These are phyloP conservation scores for Phyllosticta paracitricarpa DNA, from an alignment of 2,329 filamentous ascomycete genomes.

Conservation along the genomic window DNA sequence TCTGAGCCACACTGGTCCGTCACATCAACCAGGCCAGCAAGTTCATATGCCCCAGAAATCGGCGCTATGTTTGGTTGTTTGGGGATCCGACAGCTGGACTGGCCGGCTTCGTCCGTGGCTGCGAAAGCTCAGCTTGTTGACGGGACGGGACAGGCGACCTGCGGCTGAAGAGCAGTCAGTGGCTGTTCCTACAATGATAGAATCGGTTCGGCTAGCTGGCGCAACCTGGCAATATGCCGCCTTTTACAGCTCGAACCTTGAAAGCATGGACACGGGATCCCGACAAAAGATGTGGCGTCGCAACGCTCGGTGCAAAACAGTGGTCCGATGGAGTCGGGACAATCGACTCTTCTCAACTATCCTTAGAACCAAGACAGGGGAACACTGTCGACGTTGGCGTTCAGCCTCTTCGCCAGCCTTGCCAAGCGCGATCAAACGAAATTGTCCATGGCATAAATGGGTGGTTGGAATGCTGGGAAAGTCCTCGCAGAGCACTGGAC, in stretches of 20 bases:
- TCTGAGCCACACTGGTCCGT: background rate
- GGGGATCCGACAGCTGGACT: background rate
- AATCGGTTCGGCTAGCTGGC: background rate
- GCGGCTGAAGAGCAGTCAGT: background rate
- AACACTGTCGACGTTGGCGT: background rate
- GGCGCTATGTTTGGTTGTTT: background rate
- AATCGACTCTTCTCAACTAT: background rate
- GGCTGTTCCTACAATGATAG: background rate
- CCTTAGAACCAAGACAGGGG: background rate
- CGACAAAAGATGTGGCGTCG: background rate
- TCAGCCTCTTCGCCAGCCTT: background rate
- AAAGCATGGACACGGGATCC: background rate
- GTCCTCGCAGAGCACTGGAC: background rate
- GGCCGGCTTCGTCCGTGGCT: background rate
- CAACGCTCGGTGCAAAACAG: background rate
- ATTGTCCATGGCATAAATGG: background rate
- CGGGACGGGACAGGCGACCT: background rate
- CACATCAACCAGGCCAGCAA: background rate
- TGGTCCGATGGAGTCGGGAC: background rate
- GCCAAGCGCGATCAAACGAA: background rate
- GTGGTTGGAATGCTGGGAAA: background rate
- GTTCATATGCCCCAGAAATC: background rate
- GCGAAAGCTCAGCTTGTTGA: background rate
- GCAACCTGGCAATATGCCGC: background rate
- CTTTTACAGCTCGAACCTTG: background rate